These are phyloP conservation scores for Leishmania gerbilli DNA, from an alignment of 208 protist species.

Conservation along the genomic window DNA sequence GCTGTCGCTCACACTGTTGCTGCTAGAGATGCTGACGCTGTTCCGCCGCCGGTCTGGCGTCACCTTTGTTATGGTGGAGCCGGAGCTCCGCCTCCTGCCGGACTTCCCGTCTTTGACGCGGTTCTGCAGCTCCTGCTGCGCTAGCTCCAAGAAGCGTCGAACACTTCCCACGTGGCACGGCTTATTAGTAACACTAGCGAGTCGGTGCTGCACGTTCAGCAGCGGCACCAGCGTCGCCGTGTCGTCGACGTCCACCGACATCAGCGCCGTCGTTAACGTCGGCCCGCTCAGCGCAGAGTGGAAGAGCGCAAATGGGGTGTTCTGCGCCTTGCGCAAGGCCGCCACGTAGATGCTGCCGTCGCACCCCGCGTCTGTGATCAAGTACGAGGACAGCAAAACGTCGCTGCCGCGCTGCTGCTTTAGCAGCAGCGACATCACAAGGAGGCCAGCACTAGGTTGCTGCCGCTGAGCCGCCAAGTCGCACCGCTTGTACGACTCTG, in stretches of 20 bases:
- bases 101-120: not conserved
- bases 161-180: conserved; percentile 49
- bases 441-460: conserved; percentile 26
- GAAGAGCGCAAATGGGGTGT: conserved; percentile 48
- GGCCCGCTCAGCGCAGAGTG: conserved; percentile 52
- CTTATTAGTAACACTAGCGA: conserved; percentile 49
- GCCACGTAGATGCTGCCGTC: conserved; percentile 34
- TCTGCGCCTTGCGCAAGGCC: conserved; percentile 38
- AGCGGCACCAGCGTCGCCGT: conserved; percentile 34
- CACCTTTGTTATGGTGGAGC: not conserved
- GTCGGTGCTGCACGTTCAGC: conserved; percentile 56
- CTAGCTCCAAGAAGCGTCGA: conserved; percentile 43
- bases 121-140: conserved; percentile 42
- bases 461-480: conserved; percentile 10
- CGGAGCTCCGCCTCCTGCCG: not conserved
- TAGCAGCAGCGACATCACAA: conserved; percentile 59
- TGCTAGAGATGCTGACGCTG: conserved; percentile 6
- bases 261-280: conserved; percentile 51
- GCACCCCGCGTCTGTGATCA: conserved; percentile 47
- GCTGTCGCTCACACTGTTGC: conserved; percentile 5
- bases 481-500: conserved; percentile 28
- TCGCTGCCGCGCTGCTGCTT: conserved; percentile 55
- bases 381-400: conserved; percentile 63
- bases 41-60: not conserved
- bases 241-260: conserved; percentile 40